A percentile compares a stretch with the other conserved stretches of the same genome.
phyloP scores from a whole-genome alignment of 2,329 filamentous ascomycete genomes.

The Pseudonectria buxi region DNA sequence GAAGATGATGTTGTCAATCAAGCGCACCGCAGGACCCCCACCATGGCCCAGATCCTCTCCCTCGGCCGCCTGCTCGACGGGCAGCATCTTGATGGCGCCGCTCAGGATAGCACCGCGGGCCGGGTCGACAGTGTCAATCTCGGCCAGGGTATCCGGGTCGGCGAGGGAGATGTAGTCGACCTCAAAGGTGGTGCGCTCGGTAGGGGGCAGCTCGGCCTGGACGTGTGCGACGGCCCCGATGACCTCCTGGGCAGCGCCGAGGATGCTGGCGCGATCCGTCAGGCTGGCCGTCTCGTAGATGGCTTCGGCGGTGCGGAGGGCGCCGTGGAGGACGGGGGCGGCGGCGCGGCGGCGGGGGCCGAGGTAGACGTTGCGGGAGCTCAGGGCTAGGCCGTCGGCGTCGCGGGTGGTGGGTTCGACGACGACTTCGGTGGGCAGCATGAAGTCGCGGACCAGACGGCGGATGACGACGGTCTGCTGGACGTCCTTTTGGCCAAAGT shows the following conservation, averaged over 20 bases:
- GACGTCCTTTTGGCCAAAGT: constrained; percentile 97
- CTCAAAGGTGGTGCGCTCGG: constrained; percentile 64
- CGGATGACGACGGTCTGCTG: constrained; percentile 91
- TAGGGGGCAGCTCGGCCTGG: constrained; percentile 54
- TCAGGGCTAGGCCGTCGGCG: constrained; percentile 76
- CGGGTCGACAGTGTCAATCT: constrained; percentile 65
- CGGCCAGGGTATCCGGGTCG: constrained; percentile 75
- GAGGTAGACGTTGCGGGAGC: constrained; percentile 89
- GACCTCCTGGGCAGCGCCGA: constrained; percentile 62
- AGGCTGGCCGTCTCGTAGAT: constrained; percentile 49
- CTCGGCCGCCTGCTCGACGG: constrained; percentile 61
- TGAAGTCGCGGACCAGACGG: constrained; percentile 81
- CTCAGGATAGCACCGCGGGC: constrained; percentile 74
- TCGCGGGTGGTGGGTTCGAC: constrained; percentile 73
- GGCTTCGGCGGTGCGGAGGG: constrained; percentile 63
- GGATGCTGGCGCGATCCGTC: constrained; percentile 56
- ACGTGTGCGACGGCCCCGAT: constrained; percentile 46
- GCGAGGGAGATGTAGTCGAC: constrained; percentile 90
- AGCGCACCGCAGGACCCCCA: constrained; percentile 67
- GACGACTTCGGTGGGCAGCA: constrained; percentile 66
- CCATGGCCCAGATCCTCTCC: constrained; percentile 71
- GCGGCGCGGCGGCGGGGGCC: constrained; percentile 65
- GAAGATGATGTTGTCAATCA: constrained; percentile 91
- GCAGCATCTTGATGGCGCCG: constrained; percentile 83
- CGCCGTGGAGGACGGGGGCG: constrained; percentile 64